Conservation (phyloP, 139 green algal species). For the Chlamydomonas sphaeroides region DNA sequence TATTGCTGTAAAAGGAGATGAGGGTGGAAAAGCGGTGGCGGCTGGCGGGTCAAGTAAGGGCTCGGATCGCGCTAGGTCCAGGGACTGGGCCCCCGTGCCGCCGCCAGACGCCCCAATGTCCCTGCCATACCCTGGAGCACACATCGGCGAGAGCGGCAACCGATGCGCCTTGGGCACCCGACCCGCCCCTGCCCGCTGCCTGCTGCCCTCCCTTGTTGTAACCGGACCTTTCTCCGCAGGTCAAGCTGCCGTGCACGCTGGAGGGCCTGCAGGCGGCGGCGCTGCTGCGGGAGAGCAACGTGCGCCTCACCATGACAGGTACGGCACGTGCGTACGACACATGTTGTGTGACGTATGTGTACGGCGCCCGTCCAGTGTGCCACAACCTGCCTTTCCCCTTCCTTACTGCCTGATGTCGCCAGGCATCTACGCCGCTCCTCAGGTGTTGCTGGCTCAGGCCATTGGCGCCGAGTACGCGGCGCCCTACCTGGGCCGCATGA, state of each 20-base stretch:
- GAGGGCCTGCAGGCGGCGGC: conserved; percentile 71
- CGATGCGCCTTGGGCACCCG: neutral
- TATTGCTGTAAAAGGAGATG: no score
- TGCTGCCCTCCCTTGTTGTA: conserved; percentile 9
- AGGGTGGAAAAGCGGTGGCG: no score
- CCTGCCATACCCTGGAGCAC: neutral
- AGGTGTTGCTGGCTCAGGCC: conserved; percentile 69
- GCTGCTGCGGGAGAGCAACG: conserved; percentile 57
- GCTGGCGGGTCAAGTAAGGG: no score
- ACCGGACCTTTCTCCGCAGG: no score
- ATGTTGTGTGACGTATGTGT: no score
- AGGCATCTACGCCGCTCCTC: conserved; percentile 67
- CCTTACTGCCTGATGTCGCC: neutral
- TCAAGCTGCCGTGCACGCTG: conserved; percentile 83
- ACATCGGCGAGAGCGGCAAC: no score
- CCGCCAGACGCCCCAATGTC: no score
- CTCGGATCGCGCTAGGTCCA: no score
- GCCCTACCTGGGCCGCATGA: conserved; percentile 87
- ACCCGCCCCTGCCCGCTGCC: neutral
- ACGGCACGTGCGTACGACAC: no score
- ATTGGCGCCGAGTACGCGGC: conserved; percentile 83
- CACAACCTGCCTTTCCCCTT: neutral
- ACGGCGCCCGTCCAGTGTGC: neutral
- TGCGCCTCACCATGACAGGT: conserved; percentile 80
- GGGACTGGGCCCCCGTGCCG: no score